Conservation (phyloP, 2,329 filamentous ascomycete genomes). For the Fusarium hostae region DNA sequence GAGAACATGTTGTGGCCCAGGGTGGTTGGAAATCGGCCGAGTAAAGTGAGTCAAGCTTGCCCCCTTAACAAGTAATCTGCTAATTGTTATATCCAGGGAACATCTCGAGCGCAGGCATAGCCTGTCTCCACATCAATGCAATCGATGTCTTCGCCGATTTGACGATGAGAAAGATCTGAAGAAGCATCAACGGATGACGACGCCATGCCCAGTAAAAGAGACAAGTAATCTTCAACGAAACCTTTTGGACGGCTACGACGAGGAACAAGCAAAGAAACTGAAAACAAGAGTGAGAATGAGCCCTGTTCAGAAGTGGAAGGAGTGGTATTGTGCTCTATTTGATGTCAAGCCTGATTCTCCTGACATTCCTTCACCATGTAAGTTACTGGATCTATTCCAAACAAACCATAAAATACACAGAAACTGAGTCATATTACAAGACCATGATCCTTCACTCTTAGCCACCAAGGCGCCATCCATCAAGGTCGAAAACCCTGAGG, state of each 20-base stretch:
- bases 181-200: conserved; percentile 33
- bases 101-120: conserved; percentile 40
- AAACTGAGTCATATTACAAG: conserved; percentile 1
- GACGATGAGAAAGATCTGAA: conserved; percentile 32
- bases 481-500: conserved; percentile 5
- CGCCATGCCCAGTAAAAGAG: conserved; percentile 37
- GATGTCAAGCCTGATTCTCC: conserved; percentile 24
- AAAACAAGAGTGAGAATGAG: conserved; percentile 15
- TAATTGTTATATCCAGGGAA: conserved; percentile 30
- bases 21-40: conserved; percentile 38
- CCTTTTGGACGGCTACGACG: conserved; percentile 39
- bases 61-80: not conserved
- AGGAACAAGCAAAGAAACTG: conserved; percentile 36
- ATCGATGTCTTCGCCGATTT: conserved; percentile 35
- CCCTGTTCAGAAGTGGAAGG: conserved; percentile 32
- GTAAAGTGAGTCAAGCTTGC: conserved; percentile 38
- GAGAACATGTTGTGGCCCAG: conserved; percentile 41
- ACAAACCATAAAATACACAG: not conserved
- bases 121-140: conserved; percentile 34
- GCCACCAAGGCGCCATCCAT: not conserved
- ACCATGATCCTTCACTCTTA: conserved; percentile 12
- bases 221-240: conserved; percentile 13
- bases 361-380: conserved; percentile 42
- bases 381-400: conserved; percentile 3
- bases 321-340: conserved; percentile 37